Conservation (phyloP, 1,284 basidiomycete genomes). For the Marasmius tenuissimus region DNA sequence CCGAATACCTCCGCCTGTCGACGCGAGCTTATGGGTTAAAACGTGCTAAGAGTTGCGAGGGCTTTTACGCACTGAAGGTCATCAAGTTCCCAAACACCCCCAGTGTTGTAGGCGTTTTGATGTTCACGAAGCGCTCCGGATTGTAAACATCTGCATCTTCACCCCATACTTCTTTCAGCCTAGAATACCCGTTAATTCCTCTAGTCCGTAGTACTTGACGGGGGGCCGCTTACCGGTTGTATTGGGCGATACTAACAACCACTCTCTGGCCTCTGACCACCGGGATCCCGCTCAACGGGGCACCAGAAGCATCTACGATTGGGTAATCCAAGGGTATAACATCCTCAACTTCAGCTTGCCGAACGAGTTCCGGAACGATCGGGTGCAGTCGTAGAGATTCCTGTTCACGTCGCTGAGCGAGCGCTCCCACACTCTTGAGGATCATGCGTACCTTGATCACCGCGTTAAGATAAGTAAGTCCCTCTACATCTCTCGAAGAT, state of each 20-base stretch:
- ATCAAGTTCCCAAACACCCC: not conserved
- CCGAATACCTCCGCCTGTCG: not conserved
- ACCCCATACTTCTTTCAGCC: not conserved
- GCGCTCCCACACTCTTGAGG: not conserved
- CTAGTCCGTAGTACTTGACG: not conserved
- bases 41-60: not conserved
- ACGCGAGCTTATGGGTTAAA: not conserved
- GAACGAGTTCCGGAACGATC: not conserved
- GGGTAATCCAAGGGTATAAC: not conserved
- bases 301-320: not conserved
- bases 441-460: not conserved
- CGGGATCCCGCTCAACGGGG: not conserved
- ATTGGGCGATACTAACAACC: not conserved
- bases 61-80: not conserved
- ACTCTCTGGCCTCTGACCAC: not conserved
- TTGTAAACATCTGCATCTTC: not conserved
- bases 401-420: not conserved
- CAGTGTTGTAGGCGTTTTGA: not conserved
- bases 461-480: not conserved
- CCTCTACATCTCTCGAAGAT: not conserved
- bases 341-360: not conserved
- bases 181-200: not conserved
- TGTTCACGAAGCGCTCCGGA: not conserved
- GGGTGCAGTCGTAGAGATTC: not conserved
- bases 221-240: not conserved